A percentile compares a stretch with the other conserved stretches of the same genome.
Conservation (phyloP, 352 stramenopile genomes). For the Pythium guiyangense region DNA sequence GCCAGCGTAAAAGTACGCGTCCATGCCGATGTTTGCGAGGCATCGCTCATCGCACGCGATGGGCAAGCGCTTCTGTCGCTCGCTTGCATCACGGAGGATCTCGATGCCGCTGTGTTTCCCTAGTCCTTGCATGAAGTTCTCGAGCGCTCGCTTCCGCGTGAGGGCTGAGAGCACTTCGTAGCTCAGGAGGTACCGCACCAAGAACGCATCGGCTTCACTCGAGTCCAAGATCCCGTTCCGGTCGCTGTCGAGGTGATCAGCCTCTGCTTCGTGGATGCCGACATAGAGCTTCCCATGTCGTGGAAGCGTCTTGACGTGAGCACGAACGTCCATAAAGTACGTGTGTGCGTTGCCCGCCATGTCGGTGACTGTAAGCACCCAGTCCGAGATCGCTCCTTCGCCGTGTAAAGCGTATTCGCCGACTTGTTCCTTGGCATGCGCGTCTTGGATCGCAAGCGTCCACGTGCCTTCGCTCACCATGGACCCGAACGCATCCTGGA, state of each 20-base stretch:
- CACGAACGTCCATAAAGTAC: conserved; percentile 72
- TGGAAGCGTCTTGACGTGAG: conserved; percentile 54
- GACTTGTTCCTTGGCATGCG: conserved; percentile 11
- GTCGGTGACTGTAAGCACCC: conserved; percentile 62
- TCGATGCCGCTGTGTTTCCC: conserved; percentile 37
- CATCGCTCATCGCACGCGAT: conserved; percentile 52
- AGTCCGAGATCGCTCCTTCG: conserved; percentile 65
- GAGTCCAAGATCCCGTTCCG: conserved; percentile 50
- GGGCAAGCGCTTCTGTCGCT: conserved; percentile 46
- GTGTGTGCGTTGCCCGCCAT: conserved; percentile 35
- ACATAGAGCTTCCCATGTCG: conserved; percentile 67
- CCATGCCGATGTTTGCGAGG: conserved; percentile 32
- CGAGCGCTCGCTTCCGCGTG: conserved; percentile 34
- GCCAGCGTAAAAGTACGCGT: conserved; percentile 54
- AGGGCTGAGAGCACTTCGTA: conserved; percentile 38
- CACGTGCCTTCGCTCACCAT: conserved; percentile 51
- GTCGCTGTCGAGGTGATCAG: conserved; percentile 61
- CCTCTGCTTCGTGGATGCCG: conserved; percentile 42
- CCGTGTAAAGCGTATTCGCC: conserved; percentile 17
- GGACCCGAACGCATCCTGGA: conserved; percentile 39
- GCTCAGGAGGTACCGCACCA: conserved; percentile 42
- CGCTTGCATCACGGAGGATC: conserved; percentile 41
- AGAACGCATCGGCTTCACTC: conserved; percentile 46
- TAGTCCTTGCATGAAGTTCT: conserved; percentile 47
- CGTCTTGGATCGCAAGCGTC: conserved; percentile 53